Evolutionary conservation across 352 stramenopile genomes (phyloP).

Genomic region (Halophytophthora batemanensis): DNA sequence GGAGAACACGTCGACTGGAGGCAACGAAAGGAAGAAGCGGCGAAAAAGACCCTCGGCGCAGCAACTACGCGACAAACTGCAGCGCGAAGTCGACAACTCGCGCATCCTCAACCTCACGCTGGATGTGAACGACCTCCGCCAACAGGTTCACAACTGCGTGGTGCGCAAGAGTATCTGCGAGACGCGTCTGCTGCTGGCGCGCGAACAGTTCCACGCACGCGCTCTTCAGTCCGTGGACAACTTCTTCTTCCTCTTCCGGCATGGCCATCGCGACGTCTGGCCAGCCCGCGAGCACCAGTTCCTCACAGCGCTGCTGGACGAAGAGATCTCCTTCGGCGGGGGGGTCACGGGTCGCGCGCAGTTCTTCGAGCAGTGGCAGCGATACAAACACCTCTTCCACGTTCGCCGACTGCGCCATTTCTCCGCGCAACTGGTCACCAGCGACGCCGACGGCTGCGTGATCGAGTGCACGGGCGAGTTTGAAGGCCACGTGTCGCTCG

Average conservation of each 20-base stretch:
- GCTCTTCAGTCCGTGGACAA: constrained; percentile 20
- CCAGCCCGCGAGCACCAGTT: constrained; percentile 13
- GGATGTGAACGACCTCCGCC: constrained; percentile 20
- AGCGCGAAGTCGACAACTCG: constrained; percentile 15
- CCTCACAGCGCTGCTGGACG: constrained; percentile 17
- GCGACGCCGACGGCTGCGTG: constrained; percentile 19
- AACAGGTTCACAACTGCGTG: constrained; percentile 27
- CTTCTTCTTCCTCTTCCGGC: constrained; percentile 35
- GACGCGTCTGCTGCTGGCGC: constrained; percentile 21
- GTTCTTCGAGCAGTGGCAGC: constrained; percentile 44
- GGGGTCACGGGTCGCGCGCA: constrained; percentile 9
- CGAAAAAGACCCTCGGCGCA: background rate
- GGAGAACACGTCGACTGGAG: no score
- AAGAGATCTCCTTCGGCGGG: constrained; percentile 20
- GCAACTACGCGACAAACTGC: constrained; percentile 3
- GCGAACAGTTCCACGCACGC: constrained; percentile 24
- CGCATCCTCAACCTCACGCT: constrained; percentile 19
- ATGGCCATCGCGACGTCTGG: constrained; percentile 13
- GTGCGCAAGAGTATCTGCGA: constrained; percentile 17
- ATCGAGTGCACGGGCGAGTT: constrained; percentile 28
- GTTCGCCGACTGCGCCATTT: constrained; percentile 16
- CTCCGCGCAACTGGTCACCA: constrained; percentile 22
- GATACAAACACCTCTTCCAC: constrained; percentile 42
- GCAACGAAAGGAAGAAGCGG: background rate
- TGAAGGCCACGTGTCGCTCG: constrained; percentile 18